Evolutionary conservation across 164 flowering plant species (phyloP), one percentile per base, ranked within the genome.

Genomic region (Magnolia kwangsiensis): DNA sequence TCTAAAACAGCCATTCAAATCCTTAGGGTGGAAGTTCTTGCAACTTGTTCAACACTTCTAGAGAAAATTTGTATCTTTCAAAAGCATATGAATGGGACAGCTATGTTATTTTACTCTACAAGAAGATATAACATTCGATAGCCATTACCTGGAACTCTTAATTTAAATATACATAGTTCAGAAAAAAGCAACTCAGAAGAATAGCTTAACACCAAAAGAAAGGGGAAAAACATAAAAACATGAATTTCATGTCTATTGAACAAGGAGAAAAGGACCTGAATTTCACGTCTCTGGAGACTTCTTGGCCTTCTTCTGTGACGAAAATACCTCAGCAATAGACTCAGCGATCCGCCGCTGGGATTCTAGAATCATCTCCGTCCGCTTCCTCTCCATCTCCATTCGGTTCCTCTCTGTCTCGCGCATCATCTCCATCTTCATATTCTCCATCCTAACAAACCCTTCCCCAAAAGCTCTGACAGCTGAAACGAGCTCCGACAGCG

Each of bases 341-440:
- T 91, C 89, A 8, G 88, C 85, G 72, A 91, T 84, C 75, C 81
- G 87, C 69, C 79, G 80, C 78, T 92, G 93, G 0, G 96, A 89
- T 9, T 86, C 83, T 2, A 88, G 74, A 72, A 95, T 89, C 96
- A 93, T 88, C 77, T 86, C 86, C 66, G 80, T 86, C 82, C 92
- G 81, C 85, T 82, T 92, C 31, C 69, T 85, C 85, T 94, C 98
- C 93, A 93, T 94, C 79, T 92, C 95, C 92, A 88, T 84, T 72
- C 95, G 77, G 18, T 49, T 69, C 87, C 81, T 88, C 85, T 92
- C 92, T 0, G 82, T 84, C 69, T 95, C 96, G 79, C 72, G 85
- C 90, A 88, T 83, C 89, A 91, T 84, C 82, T 93, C 95, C 91
- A 92, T 87, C 86, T 88, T 93, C 90, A 78, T 81, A 71, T 82